Conservation (phyloP, 2,329 filamentous ascomycete genomes). For the Fusarium newnesense region DNA sequence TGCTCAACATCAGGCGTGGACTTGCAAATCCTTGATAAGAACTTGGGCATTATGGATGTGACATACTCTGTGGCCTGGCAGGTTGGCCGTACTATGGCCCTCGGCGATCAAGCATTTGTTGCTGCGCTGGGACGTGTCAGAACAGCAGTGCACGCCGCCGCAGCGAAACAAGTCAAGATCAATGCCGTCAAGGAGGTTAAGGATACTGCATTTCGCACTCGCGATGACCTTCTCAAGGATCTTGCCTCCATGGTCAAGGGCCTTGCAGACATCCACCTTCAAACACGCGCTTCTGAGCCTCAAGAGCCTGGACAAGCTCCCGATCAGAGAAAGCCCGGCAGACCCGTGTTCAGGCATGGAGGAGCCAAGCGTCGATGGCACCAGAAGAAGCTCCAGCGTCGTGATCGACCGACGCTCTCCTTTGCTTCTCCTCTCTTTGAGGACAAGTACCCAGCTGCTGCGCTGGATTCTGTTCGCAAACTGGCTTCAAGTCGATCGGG, state of each 20-base stretch:
- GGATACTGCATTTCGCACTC: background rate
- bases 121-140: slow-evolving; percentile 37
- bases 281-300: background rate
- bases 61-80: slow-evolving; percentile 57
- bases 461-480: background rate
- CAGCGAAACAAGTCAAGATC: background rate
- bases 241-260: background rate
- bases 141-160: background rate
- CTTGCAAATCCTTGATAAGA: slow-evolving; percentile 53
- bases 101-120: slow-evolving; percentile 48
- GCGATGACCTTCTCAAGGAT: background rate
- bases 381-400: background rate
- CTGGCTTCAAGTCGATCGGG: background rate
- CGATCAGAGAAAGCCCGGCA: background rate
- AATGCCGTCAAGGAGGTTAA: background rate
- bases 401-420: background rate
- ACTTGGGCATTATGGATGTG: slow-evolving; percentile 55
- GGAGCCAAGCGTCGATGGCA: background rate
- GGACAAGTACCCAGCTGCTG: slow-evolving; percentile 2
- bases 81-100: slow-evolving; percentile 52
- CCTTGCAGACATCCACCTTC: background rate
- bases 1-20: slow-evolving; percentile 49
- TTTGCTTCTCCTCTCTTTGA: background rate
- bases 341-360: background rate
- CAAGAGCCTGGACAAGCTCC: background rate